phyloP scores from a whole-genome alignment of 495 filamentous ascomycete genomes.

The Aspergillus funiculosus region DNA sequence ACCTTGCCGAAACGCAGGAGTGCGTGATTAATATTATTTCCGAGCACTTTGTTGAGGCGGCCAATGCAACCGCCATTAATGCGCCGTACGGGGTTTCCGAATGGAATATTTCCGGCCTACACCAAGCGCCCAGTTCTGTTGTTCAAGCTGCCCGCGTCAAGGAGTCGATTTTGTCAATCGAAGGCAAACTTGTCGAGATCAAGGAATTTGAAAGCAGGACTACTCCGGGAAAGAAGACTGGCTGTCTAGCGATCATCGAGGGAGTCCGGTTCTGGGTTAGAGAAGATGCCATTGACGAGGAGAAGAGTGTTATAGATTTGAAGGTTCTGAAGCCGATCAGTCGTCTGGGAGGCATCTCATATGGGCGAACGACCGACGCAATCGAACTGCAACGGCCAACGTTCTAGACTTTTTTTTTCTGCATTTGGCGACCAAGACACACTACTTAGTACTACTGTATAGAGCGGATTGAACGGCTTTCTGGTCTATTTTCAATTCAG shows the following conservation, averaged over 20 bases:
- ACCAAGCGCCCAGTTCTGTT: slow-evolving; percentile 57
- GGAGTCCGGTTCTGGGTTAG: slow-evolving; percentile 83
- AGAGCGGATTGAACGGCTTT: too few relatives aligned
- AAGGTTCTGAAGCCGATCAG: slow-evolving; percentile 66
- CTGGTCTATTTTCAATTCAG: too few relatives aligned
- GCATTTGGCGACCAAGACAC: neutral
- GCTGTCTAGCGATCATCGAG: slow-evolving; percentile 73
- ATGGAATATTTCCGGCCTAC: slow-evolving; percentile 75
- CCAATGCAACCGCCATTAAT: slow-evolving; percentile 73
- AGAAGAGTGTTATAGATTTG: slow-evolving; percentile 64
- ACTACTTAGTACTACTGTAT: too few relatives aligned
- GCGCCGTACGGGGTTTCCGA: slow-evolving; percentile 73
- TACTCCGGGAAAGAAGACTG: slow-evolving; percentile 63
- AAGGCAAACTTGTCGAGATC: slow-evolving; percentile 67
- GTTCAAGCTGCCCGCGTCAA: slow-evolving; percentile 69
- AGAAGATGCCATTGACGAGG: slow-evolving; percentile 81
- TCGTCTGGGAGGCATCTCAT: slow-evolving; percentile 79
- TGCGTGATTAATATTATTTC: slow-evolving; percentile 81
- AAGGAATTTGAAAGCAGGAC: slow-evolving; percentile 69
- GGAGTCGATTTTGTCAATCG: slow-evolving; percentile 77
- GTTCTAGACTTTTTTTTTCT: slow-evolving; percentile 17
- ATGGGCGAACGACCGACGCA: slow-evolving; percentile 62
- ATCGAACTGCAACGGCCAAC: slow-evolving; percentile 70
- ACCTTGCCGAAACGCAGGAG: slow-evolving; percentile 65
- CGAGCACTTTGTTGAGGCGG: slow-evolving; percentile 82